phyloP scores from a whole-genome alignment of 805 yeast species.

The Sugiyamaella smithiae region DNA sequence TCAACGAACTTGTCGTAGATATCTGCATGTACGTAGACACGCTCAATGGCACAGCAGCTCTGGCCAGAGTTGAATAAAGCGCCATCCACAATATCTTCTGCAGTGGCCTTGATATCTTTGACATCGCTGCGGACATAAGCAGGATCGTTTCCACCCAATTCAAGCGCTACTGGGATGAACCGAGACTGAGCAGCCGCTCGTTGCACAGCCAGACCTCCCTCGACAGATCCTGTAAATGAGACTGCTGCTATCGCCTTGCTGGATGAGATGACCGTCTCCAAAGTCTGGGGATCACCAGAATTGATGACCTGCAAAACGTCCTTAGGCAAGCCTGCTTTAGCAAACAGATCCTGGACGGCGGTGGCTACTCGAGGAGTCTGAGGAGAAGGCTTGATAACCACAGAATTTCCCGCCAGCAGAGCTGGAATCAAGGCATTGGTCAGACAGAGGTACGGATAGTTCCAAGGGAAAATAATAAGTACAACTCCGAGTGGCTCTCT shows the following conservation, averaged over 20 bases:
- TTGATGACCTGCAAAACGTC: conserved; percentile 80
- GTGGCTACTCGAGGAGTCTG: conserved; percentile 82
- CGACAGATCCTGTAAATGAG: conserved; percentile 88
- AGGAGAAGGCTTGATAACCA: conserved; percentile 83
- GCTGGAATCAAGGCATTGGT: conserved; percentile 89
- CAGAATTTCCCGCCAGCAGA: conserved; percentile 79
- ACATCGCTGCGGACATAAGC: conserved; percentile 77
- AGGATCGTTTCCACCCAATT: conserved; percentile 89
- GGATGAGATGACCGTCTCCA: conserved; percentile 56
- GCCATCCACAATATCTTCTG: conserved; percentile 67
- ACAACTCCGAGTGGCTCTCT: conserved; percentile 87
- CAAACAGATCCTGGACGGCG: conserved; percentile 58
- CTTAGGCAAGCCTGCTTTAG: conserved; percentile 77
- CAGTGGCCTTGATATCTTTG: conserved; percentile 62
- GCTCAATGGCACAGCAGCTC: conserved; percentile 90
- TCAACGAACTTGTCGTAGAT: conserved; percentile 64
- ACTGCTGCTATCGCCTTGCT: conserved; percentile 73
- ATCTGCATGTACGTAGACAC: conserved; percentile 75
- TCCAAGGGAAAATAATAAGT: conserved; percentile 91
- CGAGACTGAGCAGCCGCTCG: conserved; percentile 65
- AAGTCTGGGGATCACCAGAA: conserved; percentile 67
- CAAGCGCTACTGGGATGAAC: conserved; percentile 76
- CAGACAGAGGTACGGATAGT: conserved; percentile 85
- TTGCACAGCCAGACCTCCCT: conserved; percentile 67
- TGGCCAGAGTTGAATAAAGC: conserved; percentile 89